phyloP scores from a whole-genome alignment of 2,329 filamentous ascomycete species.

The Sporothrix phasma region DNA sequence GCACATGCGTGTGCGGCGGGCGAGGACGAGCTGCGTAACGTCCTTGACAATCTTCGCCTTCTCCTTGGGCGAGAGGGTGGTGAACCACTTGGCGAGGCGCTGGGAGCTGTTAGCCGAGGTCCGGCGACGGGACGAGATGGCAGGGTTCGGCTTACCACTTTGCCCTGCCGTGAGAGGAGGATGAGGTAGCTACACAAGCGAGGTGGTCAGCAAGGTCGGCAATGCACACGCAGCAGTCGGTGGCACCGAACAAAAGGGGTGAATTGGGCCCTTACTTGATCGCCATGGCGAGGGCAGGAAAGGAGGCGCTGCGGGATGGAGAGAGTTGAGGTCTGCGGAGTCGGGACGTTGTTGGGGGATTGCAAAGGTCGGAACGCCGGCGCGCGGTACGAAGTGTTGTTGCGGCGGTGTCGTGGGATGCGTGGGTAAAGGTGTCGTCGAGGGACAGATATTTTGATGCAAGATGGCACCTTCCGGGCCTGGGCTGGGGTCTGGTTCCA shows the following conservation, averaged over 20 bases:
- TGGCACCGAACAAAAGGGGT: neutral
- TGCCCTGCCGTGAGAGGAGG: slow-evolving; percentile 93
- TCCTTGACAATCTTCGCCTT: slow-evolving; percentile 99
- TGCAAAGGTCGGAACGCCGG: neutral
- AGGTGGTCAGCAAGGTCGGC: neutral
- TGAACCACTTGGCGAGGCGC: slow-evolving; percentile 99
- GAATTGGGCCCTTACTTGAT: slow-evolving; percentile 35
- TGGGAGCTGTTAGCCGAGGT: slow-evolving; percentile 32
- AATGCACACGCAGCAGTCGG: neutral
- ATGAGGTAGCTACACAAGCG: slow-evolving; percentile 75
- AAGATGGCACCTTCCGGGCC: neutral
- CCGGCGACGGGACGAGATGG: too few species aligned
- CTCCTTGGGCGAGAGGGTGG: slow-evolving; percentile 90
- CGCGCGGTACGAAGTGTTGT: neutral
- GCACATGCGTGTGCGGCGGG: slow-evolving; percentile 95
- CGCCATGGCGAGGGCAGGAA: slow-evolving; percentile 31
- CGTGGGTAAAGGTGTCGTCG: slow-evolving; percentile 8
- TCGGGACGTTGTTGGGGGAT: neutral
- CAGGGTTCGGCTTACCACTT: slow-evolving; percentile 63
- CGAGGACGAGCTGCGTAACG: slow-evolving; percentile 93
- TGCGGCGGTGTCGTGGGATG: neutral
- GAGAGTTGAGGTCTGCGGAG: neutral
- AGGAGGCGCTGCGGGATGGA: neutral
- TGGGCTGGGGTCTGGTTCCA: neutral
- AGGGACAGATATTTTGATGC: slow-evolving; percentile 14